A percentile compares a stretch with the other conserved stretches of the same genome.
phyloP scores from a whole-genome alignment of 208 protist genomes.

The Acanthamoeba lenticulata region DNA sequence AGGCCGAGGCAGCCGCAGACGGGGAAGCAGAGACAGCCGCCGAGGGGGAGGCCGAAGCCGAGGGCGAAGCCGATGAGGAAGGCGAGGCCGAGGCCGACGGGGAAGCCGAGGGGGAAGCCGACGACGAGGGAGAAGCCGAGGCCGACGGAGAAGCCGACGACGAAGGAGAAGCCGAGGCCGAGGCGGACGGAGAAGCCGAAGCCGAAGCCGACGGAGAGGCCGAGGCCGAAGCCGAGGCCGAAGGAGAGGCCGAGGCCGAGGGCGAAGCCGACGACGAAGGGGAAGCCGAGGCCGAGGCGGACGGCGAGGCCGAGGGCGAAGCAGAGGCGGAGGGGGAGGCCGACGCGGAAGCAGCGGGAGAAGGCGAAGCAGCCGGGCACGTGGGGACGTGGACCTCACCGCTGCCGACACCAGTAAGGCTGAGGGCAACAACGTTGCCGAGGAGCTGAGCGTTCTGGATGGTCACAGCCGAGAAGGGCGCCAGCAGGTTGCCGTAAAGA shows the following conservation, averaged over 20 bases:
- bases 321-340: no score
- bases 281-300: no score
- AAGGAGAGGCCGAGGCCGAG: neutral
- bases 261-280: neutral
- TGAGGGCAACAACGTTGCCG: neutral
- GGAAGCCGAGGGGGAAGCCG: neutral
- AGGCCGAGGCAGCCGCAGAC: neutral
- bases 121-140: neutral
- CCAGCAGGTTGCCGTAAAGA: neutral
- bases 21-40: neutral
- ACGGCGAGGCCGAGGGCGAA: no score
- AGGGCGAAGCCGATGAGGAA: neutral
- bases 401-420: neutral
- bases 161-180: neutral
- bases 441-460: neutral
- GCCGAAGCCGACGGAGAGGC: neutral
- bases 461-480: neutral
- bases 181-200: neutral
- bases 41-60: neutral
- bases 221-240: neutral
- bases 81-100: neutral
- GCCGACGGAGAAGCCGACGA: neutral
- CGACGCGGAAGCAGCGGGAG: no score
- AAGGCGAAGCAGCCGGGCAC: no score
- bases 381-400: neutral